Evolutionary conservation across 202 grass and related monocot species (phyloP).

Genomic region (Schoenoplectus tabernaemontani): DNA sequence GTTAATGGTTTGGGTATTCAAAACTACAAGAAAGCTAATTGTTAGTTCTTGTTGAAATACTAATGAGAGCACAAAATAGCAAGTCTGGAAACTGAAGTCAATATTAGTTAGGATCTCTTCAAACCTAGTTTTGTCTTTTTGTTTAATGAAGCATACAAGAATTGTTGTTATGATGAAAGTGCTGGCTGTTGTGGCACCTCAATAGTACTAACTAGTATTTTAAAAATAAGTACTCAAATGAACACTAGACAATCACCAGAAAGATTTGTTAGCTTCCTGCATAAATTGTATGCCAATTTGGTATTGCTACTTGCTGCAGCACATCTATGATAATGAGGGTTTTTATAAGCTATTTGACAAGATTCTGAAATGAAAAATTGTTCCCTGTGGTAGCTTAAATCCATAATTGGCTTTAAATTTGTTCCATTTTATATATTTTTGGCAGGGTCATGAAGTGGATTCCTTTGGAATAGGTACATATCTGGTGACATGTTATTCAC

Average conservation of each 20-base stretch:
- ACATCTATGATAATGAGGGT: background rate
- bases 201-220: background rate
- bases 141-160: background rate
- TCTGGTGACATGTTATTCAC: slow-evolving; percentile 94
- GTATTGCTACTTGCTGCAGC: background rate
- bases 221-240: background rate
- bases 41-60: background rate
- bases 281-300: background rate
- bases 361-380: background rate
- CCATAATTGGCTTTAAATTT: background rate
- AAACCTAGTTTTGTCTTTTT: background rate
- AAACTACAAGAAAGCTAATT: background rate
- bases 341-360: background rate
- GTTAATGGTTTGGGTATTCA: background rate
- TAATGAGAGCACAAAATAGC: background rate
- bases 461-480: slow-evolving; percentile 92
- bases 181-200: background rate
- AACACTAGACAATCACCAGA: background rate
- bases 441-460: slow-evolving; percentile 95
- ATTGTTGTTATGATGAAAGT: background rate
- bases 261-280: background rate
- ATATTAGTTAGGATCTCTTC: background rate
- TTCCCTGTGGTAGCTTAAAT: background rate
- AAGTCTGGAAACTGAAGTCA: background rate
- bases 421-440: slow-evolving; percentile 16